Evolutionary conservation across 441 rosid species (phyloP), one percentile per base, ranked within the genome.

Genomic region (Aquilaria agallochum): DNA sequence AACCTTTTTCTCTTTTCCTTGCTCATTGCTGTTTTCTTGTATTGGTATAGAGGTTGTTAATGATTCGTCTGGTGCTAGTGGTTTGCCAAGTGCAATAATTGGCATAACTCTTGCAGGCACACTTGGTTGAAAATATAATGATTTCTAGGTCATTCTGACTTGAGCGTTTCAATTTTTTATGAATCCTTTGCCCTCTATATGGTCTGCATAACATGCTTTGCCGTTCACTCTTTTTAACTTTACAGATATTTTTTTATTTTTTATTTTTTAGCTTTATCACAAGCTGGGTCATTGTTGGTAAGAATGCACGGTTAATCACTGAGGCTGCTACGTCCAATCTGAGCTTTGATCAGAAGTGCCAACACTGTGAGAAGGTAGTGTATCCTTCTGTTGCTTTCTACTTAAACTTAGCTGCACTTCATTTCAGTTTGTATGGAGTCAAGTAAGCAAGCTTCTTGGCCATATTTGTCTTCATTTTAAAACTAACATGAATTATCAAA

Each of bases 301-400:
- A 82, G 84, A 80, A 83, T 32, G 99, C 99, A 56, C 83, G 77
- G 52, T 65, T 74, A 66, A 85, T 67, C 75, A 84, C 96, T 12
- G 81, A 83, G 72, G 85, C 84, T 67, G 81, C 78, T 67, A 84
- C 86, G 59, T 69, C 88, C 50, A 57, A 68, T 73, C 92, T 84
- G 59, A 80, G 71, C 71, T 92, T 95, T 70, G 99, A 95, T 45
- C 82, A 74, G 62, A 92, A 92, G 66, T 95, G 99, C 72, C 78
- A 68, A 56, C 95, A 92, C 68, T 95, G 98, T 74, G 99, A 95
- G 80, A 95, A 92, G 99, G 99, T 95, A 62, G 71, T 53, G 51
- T n/a, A 3, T 4, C 14, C 27, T 42, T 50, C 56, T 48, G 9
- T 59, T 5, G 13, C 30, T 5, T 61, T 57, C 42, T 31, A 13